Evolutionary conservation across 2,329 filamentous ascomycete genomes (phyloP), one percentile per base, ranked within the genome.

Genomic region (Lachnellula suecica): DNA sequence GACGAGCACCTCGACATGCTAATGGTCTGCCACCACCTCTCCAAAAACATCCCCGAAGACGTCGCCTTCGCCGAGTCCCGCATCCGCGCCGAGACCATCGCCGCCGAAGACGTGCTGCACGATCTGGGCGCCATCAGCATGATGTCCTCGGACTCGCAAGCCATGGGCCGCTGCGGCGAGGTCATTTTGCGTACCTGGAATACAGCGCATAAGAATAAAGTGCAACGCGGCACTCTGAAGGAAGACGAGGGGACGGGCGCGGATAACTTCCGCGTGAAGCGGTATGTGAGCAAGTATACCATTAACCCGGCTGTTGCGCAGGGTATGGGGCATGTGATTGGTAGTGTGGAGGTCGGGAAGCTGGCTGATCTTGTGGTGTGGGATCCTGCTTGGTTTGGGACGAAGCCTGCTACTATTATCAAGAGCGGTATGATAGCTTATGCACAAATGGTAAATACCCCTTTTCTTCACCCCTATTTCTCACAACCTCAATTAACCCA

Each of bases 1-100:
- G 93, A 97, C 66, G 93, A 97, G 72, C 93, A 97, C 72, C 82
- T 97, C 13, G 93, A 97, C 74, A 97, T 97, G 93, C 76, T 97
- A 43, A 97, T 97, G 93, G 91, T 96, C 34, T 97, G 93, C 76
- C 93, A 97, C 71, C 93, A 97, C 67, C 77, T 97, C 9, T 91
- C 86, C 47, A 90, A 89, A 71, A 86, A 96, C 71, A 97, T 97
- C 54, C 90, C 92, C 52, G 93, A 97, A 73, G 93, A 97, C 68
- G 88, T 97, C 13, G 91, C 92, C 1, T 97, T 97, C 66, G 93
- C 93, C 44, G 93, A 97, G 74, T 91, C 85, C 31, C 89, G 93
- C 35, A 97, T 97, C 71, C 88, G 93, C 53, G 90, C 91, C 59
- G 92, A 97, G 74, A 97, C 93, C 31, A 97, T 97, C 66, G 93